A percentile compares a stretch with the other conserved stretches of the same genome.
Conservation (phyloP, 2,329 filamentous ascomycete species). For the Cadophora malorum region DNA sequence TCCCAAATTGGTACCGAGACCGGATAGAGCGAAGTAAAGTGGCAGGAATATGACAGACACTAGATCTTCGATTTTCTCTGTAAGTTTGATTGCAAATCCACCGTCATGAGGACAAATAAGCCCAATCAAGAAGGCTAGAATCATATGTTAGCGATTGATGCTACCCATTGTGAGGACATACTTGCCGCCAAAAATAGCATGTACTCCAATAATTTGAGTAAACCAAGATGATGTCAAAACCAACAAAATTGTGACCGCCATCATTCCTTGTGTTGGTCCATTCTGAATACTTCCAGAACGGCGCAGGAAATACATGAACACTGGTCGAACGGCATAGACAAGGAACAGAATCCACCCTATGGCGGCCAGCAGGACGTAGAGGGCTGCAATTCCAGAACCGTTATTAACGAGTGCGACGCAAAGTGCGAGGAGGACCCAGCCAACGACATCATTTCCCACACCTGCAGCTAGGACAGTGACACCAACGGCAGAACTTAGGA, state of each 20-base stretch:
- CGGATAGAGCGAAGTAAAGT: constrained; percentile 92
- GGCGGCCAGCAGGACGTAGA: constrained; percentile 82
- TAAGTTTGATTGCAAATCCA: constrained; percentile 88
- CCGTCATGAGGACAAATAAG: constrained; percentile 90
- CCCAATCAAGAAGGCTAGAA: constrained; percentile 78
- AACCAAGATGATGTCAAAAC: constrained; percentile 84
- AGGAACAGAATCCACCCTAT: constrained; percentile 80
- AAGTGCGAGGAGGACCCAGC: constrained; percentile 91
- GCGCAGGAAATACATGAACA: constrained; percentile 75
- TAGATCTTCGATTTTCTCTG: constrained; percentile 93
- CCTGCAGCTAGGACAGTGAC: constrained; percentile 89
- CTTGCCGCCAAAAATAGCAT: constrained; percentile 81
- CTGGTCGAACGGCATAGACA: constrained; percentile 73
- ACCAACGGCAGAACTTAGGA: constrained; percentile 82
- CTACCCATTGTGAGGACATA: background rate
- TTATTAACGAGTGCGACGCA: constrained; percentile 95
- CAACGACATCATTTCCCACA: constrained; percentile 89
- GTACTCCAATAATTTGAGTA: constrained; percentile 88
- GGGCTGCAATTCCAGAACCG: constrained; percentile 77
- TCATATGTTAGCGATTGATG: constrained; percentile 11
- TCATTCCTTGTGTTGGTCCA: constrained; percentile 84
- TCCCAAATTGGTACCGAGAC: constrained; percentile 85
- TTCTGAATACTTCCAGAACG: constrained; percentile 82
- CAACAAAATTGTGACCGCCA: constrained; percentile 81
- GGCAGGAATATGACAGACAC: constrained; percentile 84